Evolutionary conservation across 2,329 filamentous ascomycete species (phyloP).

Genomic region (Cladophialophora immunda): DNA sequence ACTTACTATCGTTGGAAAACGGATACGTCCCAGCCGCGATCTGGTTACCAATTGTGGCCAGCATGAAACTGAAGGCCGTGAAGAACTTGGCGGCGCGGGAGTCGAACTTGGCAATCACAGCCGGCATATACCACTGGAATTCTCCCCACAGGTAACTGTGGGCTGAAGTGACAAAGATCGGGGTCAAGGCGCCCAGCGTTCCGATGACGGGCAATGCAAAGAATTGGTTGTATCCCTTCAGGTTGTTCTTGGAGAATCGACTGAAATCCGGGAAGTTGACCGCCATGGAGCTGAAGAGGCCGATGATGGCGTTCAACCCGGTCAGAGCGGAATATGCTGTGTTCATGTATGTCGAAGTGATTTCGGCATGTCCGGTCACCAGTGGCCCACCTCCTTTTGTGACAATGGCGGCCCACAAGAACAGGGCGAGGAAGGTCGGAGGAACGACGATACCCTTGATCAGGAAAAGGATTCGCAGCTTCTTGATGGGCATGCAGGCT

Average conservation of each 20-base stretch:
- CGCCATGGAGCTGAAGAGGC: constrained; percentile 59
- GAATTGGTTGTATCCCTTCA: constrained; percentile 55
- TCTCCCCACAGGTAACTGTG: constrained; percentile 56
- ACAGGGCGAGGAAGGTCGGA: constrained; percentile 54
- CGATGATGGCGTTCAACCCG: constrained; percentile 58
- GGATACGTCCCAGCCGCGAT: constrained; percentile 50
- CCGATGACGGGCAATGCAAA: constrained; percentile 60
- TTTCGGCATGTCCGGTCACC: constrained; percentile 48
- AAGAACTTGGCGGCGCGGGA: constrained; percentile 55
- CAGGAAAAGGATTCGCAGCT: constrained; percentile 55
- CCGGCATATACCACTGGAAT: constrained; percentile 60
- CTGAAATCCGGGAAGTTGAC: constrained; percentile 61
- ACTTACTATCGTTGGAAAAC: constrained; percentile 21
- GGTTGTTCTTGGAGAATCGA: constrained; percentile 53
- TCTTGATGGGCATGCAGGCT: constrained; percentile 54
- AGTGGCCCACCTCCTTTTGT: constrained; percentile 54
- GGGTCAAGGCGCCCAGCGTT: constrained; percentile 57
- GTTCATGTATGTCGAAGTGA: constrained; percentile 53
- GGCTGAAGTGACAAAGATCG: constrained; percentile 59
- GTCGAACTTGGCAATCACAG: constrained; percentile 56
- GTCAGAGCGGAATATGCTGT: constrained; percentile 55
- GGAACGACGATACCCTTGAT: constrained; percentile 55
- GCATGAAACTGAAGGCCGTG: constrained; percentile 50
- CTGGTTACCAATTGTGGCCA: constrained; percentile 55
- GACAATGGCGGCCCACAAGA: constrained; percentile 55